These are phyloP conservation scores for Erysimum cheiri DNA, from an alignment of 441 rosid genomes.

Conservation along the genomic window DNA sequence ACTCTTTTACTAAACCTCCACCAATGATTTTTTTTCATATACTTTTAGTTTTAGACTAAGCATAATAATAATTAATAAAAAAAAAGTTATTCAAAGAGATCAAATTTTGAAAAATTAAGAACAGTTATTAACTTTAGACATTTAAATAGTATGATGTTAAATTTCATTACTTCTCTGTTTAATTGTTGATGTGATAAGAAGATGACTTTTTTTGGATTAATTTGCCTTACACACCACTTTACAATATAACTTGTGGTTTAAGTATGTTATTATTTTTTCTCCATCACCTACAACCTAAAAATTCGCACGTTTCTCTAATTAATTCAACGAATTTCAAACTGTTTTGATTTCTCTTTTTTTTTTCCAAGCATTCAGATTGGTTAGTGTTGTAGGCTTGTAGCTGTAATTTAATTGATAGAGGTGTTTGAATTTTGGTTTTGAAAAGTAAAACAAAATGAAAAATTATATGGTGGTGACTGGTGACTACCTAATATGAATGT, in stretches of 20 bases:
- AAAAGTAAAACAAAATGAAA: too few relatives aligned
- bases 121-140: background rate
- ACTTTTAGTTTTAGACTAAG: background rate
- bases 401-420: background rate
- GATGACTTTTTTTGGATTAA: background rate
- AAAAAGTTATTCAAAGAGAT: background rate
- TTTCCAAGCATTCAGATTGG: too few relatives aligned
- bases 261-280: slow-evolving; percentile 2
- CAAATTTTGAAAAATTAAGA: background rate
- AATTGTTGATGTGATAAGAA: slow-evolving; percentile 5
- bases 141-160: background rate
- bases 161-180: background rate
- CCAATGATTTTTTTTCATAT: background rate
- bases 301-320: background rate
- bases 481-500: too few relatives aligned
- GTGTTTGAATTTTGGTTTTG: background rate
- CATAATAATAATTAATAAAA: background rate
- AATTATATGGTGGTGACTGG: background rate
- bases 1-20: slow-evolving; percentile 27
- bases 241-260: background rate
- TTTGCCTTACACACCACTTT: slow-evolving; percentile 21
- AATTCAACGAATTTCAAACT: background rate
- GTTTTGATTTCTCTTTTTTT: background rate
- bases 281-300: background rate
- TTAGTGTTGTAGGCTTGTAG: background rate